Evolutionary conservation across 306 rosid species (phyloP).

Genomic region (Dryas drummondii): DNA sequence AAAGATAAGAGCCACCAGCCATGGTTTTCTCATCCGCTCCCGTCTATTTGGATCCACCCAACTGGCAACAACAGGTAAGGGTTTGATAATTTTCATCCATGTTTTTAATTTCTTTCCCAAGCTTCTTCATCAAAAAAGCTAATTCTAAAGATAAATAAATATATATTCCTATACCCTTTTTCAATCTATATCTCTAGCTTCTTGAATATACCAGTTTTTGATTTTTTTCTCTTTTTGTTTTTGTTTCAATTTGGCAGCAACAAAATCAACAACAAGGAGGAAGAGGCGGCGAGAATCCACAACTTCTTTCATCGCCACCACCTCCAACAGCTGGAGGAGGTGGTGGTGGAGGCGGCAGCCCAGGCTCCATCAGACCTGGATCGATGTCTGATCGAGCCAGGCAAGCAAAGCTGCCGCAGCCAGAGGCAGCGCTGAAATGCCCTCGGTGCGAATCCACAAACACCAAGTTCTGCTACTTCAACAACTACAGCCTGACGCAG

Average conservation of each 20-base stretch:
- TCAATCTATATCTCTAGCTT: slow-evolving; percentile 22
- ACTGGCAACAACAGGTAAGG: slow-evolving; percentile 75
- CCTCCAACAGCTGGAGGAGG: slow-evolving; percentile 17
- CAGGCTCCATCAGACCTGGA: slow-evolving; percentile 50
- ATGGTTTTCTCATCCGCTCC: slow-evolving; percentile 90
- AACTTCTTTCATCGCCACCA: slow-evolving; percentile 30
- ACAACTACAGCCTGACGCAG: slow-evolving; percentile 76
- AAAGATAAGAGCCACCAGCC: slow-evolving; percentile 23
- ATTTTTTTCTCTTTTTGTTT: slow-evolving; percentile 7
- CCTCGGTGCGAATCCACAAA: slow-evolving; percentile 85
- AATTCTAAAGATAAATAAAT: slow-evolving; percentile 29
- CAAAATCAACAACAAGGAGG: slow-evolving; percentile 31
- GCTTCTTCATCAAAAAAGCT: slow-evolving; percentile 59
- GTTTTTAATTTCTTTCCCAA: slow-evolving; percentile 17
- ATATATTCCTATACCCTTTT: slow-evolving; percentile 33
- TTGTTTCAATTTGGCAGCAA: slow-evolving; percentile 25
- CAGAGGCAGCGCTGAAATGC: slow-evolving; percentile 56
- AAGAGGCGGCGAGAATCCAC: slow-evolving; percentile 19
- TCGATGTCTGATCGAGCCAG: slow-evolving; percentile 80
- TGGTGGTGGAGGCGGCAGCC: slow-evolving; percentile 22
- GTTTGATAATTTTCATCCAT: not conserved
- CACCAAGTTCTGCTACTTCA: slow-evolving; percentile 90
- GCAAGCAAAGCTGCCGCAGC: slow-evolving; percentile 61
- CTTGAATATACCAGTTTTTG: slow-evolving; percentile 65
- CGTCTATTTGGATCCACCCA: slow-evolving; percentile 79